Evolutionary conservation across 495 filamentous ascomycete genomes (phyloP), one percentile per base, ranked within the genome.

Genomic region (Margaritispora aquatica): DNA sequence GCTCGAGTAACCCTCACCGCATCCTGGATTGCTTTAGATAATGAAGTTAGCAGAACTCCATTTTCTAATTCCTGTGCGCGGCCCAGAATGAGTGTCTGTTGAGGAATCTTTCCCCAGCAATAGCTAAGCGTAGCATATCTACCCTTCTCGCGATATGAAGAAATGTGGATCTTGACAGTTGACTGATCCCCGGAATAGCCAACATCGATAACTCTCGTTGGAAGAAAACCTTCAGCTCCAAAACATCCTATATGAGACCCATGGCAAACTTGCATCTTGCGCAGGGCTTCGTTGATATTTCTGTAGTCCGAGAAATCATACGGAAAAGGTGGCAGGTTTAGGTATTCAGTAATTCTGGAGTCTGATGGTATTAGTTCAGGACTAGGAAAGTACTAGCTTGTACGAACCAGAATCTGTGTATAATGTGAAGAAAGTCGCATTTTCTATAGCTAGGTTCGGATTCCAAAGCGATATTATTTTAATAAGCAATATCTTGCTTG

Each of bases 11-110:
- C 13, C 13, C 1, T 38, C 7, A 57, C 34, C 3, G 59, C 59
- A 34, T 62, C 59, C 15, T 46, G 59, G 22, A 57, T 10, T 38
- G 59, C 46, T 24, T 44, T 9, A 1, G 54, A 34, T 7, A 62
- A 21, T 22, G 19, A 8, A 15, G 17, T 15, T 11, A 26, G 10
- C 10, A 1, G 2, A 8, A 59, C 27, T 15, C 34, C 50, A 17
- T 13, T 34, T 15, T 22, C 15, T 26, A 15, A 17, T 2, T 41
- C 29, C 5, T 51, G 26, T 9, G 47, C 19, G 2, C 19, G 7
- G 3, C 29, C 7, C 24, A 9, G 9, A 1, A 49, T 59, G 8
- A 49, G 41, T 9, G 7, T 59, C 9, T 26, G 36, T 4, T 7
- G 31, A 8, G 20, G 22, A 8, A 17, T 1, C 7, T 7, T 20